Evolutionary conservation across 2,329 filamentous ascomycete species (phyloP), one percentile per base, ranked within the genome.

Genomic region (Lachnellula occidentalis): DNA sequence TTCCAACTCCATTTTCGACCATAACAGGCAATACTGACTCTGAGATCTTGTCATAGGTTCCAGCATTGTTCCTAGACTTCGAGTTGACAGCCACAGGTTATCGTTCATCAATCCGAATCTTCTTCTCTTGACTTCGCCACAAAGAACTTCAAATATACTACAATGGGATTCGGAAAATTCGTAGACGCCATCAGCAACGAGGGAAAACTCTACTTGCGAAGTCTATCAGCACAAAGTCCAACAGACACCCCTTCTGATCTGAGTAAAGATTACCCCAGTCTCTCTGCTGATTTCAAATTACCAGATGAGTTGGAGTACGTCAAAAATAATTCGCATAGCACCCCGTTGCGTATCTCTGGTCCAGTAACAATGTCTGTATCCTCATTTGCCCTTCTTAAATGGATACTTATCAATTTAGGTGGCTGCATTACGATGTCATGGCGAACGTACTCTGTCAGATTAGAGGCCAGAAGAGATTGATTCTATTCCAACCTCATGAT

Each of bases 371-470:
- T 96, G 81, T 96, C 51, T 11, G 36, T 31, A 31, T 31, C 27
- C 19, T 34, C 34, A 11, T 6, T 47, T 45, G 21, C 24, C 12
- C 27, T 9, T 9, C 8, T 3, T 31, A 31, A 31, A 31, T n/a
- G 46, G 9, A 43, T 21, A 24, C 43, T 48, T 34, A 14, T 34
- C 17, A 48, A 27, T 31, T 47, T 19, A 31, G 50, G 48, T 64
- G 45, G 65, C 59, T 50, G 48, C 45, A n/a, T 59, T 36, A 48
- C 54, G 27, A 88, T 80, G 89, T 94, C 15, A 91, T 95, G 79
- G 88, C 90, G 48, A 96, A 95, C 64, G 77, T 95, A 3, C 86
- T 94, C 57, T 90, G 86, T 64, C 91, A 96, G 67, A 78, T 95
- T 50, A 73, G 74, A 37, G 90, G 91, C 4, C 78, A 79, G 1